Evolutionary conservation across 1,139 yeast species (phyloP), one percentile per base, ranked within the genome.

Genomic region (Yamadazyma jaroonii): DNA sequence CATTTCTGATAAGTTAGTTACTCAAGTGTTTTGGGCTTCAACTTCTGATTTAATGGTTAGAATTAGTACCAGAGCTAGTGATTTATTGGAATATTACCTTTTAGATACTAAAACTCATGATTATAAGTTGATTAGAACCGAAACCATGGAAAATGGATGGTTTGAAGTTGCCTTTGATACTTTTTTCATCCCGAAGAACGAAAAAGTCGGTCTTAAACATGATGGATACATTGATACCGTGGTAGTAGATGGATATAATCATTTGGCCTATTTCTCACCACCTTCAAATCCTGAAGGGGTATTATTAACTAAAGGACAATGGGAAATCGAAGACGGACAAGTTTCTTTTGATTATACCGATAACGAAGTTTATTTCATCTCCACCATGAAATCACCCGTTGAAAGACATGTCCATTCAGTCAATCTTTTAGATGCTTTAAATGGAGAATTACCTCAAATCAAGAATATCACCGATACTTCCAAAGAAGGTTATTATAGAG

Each of bases 81-180:
- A 65, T 49, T 59, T 57, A 38, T 57, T 56, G 43, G 74, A 64
- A 44, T 63, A 60, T 33, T 71, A 56, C 56, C 72, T 59, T 40
- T 65, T 66, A 31, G 62, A 66, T 44, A 61, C 66, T 17, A 47
- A 44, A 33, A 53, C 32, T 14, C 50, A 59, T 23, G 43, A 55
- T 0, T 57, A 69, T 27, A 47, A 43, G 31, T 65, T 59, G 31
- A 60, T 71, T 9, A 62, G 81, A 43, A 56, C 66, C 3, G 61
- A 59, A 34, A 44, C 45, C 2, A 65, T 68, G 3, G 62, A 70
- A 32, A 64, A 74, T 12, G 70, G 79, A 9, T 77, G 86, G 74
- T 88, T 90, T 67, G 98, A 92, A 56, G 80, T 90, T 28, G 76
- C 87, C 7, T 86, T 83, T 45, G 79, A 82, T 47, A 81, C 94